Base-by-base conservation (phyloP, 805 yeast genomes). In the Lipomyces oligophaga region DNA sequence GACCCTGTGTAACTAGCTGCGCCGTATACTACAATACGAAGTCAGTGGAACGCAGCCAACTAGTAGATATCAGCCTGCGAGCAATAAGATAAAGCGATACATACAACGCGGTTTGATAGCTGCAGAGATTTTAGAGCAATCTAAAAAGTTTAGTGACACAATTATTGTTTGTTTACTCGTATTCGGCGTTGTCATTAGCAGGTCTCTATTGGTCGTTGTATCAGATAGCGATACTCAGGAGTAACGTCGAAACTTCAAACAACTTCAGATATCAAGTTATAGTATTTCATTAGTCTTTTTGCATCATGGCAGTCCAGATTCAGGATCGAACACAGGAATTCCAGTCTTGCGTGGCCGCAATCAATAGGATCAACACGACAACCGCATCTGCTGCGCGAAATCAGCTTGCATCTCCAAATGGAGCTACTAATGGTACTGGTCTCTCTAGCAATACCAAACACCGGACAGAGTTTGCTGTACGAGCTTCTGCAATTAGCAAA, bases 271-370 rank as follows among this genome's bases (percentile, higher is more conserved):
- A n/a, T n/a, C n/a, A n/a, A n/a, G n/a, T n/a, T n/a, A n/a, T n/a
- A n/a, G n/a, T n/a, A n/a, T n/a, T n/a, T n/a, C n/a, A n/a, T n/a
- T n/a, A n/a, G n/a, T n/a, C n/a, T n/a, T n/a, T n/a, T 26, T 26
- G 11, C 13, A 26, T 10, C 30, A 52, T 49, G 54, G 50, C 54
- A 20, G 33, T 47, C 30, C 48, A 53, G 21, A 39, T 52, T 34
- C 56, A 49, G 63, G 94, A 90, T 67, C 74, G 98, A 57, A 90
- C 97, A 6, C 74, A 78, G 52, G 97, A 90, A 72, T 90, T 90
- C 70, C 90, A 88, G 58, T 89, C 88, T 61, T 87, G 96, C 62
- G 96, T 90, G 25, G 68, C 79, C 37, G 78, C 89, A 2, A 81
- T 82, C 65, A 80, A 81, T 62, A 79, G 78, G 32, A 47, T 52